These are phyloP conservation scores for Conticribra guillardii DNA, from an alignment of 108 stramenopile species.

Conservation along the genomic window DNA sequence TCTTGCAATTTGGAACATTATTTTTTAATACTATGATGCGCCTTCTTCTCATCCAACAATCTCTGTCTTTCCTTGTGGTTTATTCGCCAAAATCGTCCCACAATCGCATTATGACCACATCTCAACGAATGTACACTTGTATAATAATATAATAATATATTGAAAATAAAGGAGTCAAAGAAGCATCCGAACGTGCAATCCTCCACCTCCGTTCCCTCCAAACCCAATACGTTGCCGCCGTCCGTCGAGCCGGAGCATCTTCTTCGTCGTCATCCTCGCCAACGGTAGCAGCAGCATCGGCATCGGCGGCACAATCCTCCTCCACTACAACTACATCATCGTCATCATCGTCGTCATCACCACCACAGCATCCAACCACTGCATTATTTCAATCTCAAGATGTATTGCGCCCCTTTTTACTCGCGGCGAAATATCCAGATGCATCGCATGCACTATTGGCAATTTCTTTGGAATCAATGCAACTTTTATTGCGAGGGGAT, in stretches of 20 bases:
- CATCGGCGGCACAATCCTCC: slow-evolving; percentile 6
- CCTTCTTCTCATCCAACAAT: too few relatives aligned
- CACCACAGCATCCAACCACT: slow-evolving; percentile 74
- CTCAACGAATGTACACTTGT: too few relatives aligned
- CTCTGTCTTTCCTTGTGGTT: background rate
- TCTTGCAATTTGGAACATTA: too few relatives aligned
- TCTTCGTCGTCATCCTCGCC: background rate
- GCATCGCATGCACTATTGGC: slow-evolving; percentile 62
- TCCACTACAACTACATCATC: slow-evolving; percentile 2
- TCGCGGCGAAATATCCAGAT: slow-evolving; percentile 85
- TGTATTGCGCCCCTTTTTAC: slow-evolving; percentile 81
- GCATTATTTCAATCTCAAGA: slow-evolving; percentile 79
- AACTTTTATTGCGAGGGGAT: slow-evolving; percentile 73
- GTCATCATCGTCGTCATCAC: slow-evolving; percentile 13
- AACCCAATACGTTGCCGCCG: slow-evolving; percentile 78
- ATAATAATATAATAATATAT: too few relatives aligned
- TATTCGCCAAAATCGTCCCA: background rate
- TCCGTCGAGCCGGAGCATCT: slow-evolving; percentile 66
- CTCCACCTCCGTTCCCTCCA: slow-evolving; percentile 76
- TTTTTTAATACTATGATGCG: too few relatives aligned
- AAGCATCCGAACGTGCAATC: slow-evolving; percentile 86
- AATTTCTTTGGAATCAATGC: slow-evolving; percentile 73
- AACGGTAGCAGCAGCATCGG: background rate
- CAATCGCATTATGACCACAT: too few relatives aligned
- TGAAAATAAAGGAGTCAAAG: slow-evolving; percentile 66